phyloP scores from a whole-genome alignment of 305 asterid genomes.

The Fraxinus albicans region DNA sequence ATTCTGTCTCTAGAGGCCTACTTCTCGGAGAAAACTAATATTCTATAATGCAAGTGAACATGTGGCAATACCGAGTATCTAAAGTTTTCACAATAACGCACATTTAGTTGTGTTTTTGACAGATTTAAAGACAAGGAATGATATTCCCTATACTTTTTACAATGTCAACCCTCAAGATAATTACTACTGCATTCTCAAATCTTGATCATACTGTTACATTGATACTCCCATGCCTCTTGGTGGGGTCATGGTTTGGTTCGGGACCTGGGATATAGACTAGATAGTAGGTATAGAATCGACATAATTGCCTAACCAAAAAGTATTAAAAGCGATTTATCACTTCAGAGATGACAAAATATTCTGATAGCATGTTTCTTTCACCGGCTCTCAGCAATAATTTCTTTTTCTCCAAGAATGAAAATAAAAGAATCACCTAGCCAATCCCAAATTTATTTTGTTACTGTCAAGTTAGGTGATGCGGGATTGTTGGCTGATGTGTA shows the following conservation, averaged over 20 bases:
- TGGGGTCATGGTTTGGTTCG: neutral
- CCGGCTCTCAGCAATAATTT: neutral
- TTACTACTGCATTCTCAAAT: neutral
- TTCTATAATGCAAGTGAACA: conserved; percentile 26
- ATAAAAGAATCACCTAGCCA: neutral
- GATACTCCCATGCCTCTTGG: neutral
- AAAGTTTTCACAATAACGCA: conserved; percentile 23
- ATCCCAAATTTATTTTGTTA: conserved; percentile 23
- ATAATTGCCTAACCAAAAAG: neutral
- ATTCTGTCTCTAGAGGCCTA: neutral
- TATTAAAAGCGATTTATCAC: neutral
- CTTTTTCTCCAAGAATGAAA: neutral
- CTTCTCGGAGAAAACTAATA: conserved; percentile 5
- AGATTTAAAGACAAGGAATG: conserved; percentile 10
- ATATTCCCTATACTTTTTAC: conserved; percentile 21
- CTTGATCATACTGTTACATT: conserved; percentile 6
- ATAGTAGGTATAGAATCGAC: neutral
- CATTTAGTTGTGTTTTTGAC: conserved; percentile 1
- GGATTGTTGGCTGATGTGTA: conserved; percentile 41
- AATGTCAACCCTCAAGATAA: conserved; percentile 23
- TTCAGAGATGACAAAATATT: neutral
- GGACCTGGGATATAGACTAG: neutral
- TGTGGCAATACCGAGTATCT: neutral
- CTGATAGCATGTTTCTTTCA: neutral
- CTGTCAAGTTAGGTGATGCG: conserved; percentile 19